These are phyloP conservation scores for Scheffersomyces parashehatae DNA, from an alignment of 1,139 yeast species.

Conservation along the genomic window DNA sequence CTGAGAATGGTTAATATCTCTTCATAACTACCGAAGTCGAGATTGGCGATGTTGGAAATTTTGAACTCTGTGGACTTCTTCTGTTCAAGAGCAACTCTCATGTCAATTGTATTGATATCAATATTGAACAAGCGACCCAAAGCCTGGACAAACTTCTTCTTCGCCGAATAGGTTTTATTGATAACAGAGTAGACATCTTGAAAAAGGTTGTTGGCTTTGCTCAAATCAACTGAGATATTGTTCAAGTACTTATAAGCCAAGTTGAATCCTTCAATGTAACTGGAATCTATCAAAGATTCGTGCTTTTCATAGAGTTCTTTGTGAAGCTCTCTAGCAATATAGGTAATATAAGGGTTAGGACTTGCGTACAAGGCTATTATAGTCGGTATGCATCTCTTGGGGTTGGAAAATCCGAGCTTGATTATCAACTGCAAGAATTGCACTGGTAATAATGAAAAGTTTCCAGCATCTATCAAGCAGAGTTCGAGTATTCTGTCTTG, in stretches of 20 bases:
- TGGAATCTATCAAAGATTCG: slow-evolving; percentile 67
- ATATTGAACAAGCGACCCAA: slow-evolving; percentile 25
- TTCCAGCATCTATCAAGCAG: slow-evolving; percentile 48
- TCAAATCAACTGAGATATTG: slow-evolving; percentile 20
- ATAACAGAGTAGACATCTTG: slow-evolving; percentile 43
- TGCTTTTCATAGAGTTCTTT: slow-evolving; percentile 59
- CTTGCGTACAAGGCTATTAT: slow-evolving; percentile 71
- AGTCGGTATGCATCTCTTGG: slow-evolving; percentile 66
- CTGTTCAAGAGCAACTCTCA: slow-evolving; percentile 3
- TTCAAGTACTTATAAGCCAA: slow-evolving; percentile 50
- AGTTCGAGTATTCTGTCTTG: slow-evolving; percentile 47
- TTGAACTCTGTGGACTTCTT: slow-evolving; percentile 24
- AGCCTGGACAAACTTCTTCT: slow-evolving; percentile 44
- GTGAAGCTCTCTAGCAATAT: slow-evolving; percentile 55
- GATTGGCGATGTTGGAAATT: slow-evolving; percentile 42
- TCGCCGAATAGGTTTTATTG: slow-evolving; percentile 40
- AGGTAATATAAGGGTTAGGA: slow-evolving; percentile 38
- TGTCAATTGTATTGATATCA: slow-evolving; percentile 4
- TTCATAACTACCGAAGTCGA: slow-evolving; percentile 40
- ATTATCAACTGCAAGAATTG: slow-evolving; percentile 56
- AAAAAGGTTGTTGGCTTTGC: slow-evolving; percentile 16
- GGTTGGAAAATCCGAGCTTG: slow-evolving; percentile 71
- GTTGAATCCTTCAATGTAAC: slow-evolving; percentile 65
- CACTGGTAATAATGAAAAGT: slow-evolving; percentile 50
- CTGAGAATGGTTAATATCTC: slow-evolving; percentile 27